These are phyloP conservation scores for Thymus mandschuricus DNA, from an alignment of 257 asterid genomes.

Conservation along the genomic window DNA sequence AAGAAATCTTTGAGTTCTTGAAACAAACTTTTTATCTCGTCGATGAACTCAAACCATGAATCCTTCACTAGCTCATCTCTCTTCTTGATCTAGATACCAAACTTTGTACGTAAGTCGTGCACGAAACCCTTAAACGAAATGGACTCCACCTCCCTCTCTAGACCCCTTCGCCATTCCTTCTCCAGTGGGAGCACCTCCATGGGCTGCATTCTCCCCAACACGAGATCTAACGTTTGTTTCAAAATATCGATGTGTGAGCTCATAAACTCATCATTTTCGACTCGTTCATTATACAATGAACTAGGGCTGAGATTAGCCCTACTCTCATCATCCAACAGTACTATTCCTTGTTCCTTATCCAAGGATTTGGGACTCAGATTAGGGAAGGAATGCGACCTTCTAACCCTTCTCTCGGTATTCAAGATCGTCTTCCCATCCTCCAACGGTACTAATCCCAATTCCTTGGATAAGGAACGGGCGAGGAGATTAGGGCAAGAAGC, in stretches of 20 bases:
- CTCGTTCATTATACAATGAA: slow-evolving; percentile 37
- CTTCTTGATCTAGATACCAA: slow-evolving; percentile 37
- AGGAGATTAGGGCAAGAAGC: not conserved
- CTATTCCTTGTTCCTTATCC: no score
- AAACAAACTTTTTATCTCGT: slow-evolving; percentile 38
- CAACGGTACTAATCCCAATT: not conserved
- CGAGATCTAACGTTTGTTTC: slow-evolving; percentile 64
- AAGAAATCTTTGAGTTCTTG: slow-evolving; percentile 41
- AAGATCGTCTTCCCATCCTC: not conserved
- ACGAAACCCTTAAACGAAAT: slow-evolving; percentile 52
- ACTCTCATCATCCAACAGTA: not conserved
- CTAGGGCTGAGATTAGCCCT: slow-evolving; percentile 42
- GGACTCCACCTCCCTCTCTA: slow-evolving; percentile 60
- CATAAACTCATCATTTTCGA: slow-evolving; percentile 37
- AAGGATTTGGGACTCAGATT: no score
- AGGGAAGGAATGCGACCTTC: no score
- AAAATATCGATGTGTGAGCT: slow-evolving; percentile 65
- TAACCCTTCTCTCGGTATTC: not conserved
- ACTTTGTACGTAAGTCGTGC: slow-evolving; percentile 36
- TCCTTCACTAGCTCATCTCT: slow-evolving; percentile 37
- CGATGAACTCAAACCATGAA: slow-evolving; percentile 42
- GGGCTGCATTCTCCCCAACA: slow-evolving; percentile 62
- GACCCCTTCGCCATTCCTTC: slow-evolving; percentile 60
- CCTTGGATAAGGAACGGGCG: not conserved
- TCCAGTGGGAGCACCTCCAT: slow-evolving; percentile 60